Conservation (phyloP, 1,284 basidiomycete genomes). For the Pseudozyma sp. region DNA sequence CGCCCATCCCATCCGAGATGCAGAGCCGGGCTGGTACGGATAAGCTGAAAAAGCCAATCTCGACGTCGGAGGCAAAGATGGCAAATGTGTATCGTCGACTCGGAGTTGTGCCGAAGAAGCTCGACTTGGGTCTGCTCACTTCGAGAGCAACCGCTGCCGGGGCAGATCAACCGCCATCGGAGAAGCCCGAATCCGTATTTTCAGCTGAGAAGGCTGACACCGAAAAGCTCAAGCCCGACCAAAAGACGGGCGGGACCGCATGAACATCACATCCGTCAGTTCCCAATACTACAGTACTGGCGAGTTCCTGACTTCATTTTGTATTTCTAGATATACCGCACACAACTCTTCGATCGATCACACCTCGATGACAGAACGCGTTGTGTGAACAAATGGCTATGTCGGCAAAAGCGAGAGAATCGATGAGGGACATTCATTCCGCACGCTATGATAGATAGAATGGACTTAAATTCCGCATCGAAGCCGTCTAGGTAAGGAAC, state of each 20-base stretch:
- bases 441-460: neutral
- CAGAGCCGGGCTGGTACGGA: neutral
- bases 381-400: neutral
- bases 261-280: too few relatives aligned
- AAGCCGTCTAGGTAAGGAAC: constrained; percentile 68
- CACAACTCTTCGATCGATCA: constrained; percentile 1
- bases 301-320: neutral
- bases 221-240: neutral
- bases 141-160: neutral
- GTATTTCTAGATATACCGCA: constrained; percentile 10
- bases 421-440: too few relatives aligned
- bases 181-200: neutral
- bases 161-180: neutral
- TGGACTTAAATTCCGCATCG: neutral
- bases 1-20: constrained; percentile 19
- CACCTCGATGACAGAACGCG: neutral
- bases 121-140: constrained; percentile 41
- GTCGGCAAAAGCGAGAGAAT: too few relatives aligned
- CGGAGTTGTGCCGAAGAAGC: constrained; percentile 43
- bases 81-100: constrained; percentile 54
- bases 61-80: constrained; percentile 59
- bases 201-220: neutral
- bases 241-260: too few relatives aligned
- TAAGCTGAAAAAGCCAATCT: constrained; percentile 21
- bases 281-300: too few relatives aligned